These are phyloP conservation scores for Kluyveromyces starmeri DNA, from an alignment of 805 yeast species.

Conservation along the genomic window DNA sequence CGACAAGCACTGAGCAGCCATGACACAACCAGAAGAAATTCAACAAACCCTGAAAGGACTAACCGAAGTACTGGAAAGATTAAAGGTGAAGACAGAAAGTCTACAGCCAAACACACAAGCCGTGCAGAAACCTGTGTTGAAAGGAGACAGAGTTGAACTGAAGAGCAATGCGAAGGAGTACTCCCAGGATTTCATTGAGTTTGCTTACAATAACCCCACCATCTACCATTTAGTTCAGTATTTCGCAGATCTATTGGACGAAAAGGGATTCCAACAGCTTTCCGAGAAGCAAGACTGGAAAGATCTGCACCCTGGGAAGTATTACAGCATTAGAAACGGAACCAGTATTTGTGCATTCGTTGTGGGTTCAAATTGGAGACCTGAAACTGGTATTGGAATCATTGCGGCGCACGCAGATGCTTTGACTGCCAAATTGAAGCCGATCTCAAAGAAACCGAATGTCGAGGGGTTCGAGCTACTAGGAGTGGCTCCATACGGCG, in stretches of 20 bases:
- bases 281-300: conserved; percentile 46
- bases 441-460: conserved; percentile 48
- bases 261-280: conserved; percentile 55
- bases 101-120: background rate
- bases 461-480: conserved; percentile 69
- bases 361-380: conserved; percentile 57
- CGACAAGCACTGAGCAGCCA: too few species aligned
- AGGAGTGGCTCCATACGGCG: conserved; percentile 82
- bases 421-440: conserved; percentile 60
- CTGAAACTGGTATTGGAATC: conserved; percentile 57
- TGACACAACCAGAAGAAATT: too few species aligned
- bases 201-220: conserved; percentile 67
- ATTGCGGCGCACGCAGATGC: conserved; percentile 75
- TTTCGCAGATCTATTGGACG: conserved; percentile 40
- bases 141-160: too few species aligned
- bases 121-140: too few species aligned
- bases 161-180: too few species aligned
- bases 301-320: conserved; percentile 38
- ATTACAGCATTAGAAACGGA: conserved; percentile 62
- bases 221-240: conserved; percentile 59
- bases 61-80: too few species aligned
- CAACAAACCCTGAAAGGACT: too few species aligned
- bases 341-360: conserved; percentile 61
- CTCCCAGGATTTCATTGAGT: conserved; percentile 51
- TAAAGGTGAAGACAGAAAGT: conserved; percentile 6